Evolutionary conservation across 2,329 filamentous ascomycete species (phyloP).

Genomic region (Alternaria sp.): DNA sequence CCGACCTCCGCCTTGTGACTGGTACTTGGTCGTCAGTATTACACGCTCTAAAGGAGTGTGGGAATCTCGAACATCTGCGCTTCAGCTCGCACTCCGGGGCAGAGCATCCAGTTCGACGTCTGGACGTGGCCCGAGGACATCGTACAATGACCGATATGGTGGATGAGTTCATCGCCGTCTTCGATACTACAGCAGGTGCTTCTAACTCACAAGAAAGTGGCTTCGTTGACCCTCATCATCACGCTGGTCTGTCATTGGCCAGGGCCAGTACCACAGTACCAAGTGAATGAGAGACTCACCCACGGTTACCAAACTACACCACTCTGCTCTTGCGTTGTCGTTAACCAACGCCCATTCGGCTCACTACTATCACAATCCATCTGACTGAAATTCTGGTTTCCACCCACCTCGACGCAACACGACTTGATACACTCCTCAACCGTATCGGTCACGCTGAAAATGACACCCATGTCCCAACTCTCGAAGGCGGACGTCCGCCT

Average conservation of each 20-base stretch:
- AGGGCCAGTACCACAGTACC: not conserved
- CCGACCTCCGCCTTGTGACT: constrained; percentile 14
- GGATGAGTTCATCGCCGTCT: constrained; percentile 10
- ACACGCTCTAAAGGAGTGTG: constrained; percentile 9
- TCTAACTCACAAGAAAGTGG: not conserved
- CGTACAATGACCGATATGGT: constrained; percentile 12
- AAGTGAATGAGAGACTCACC: not conserved
- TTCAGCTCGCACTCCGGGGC: constrained; percentile 11
- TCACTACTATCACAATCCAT: not conserved
- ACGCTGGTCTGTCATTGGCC: not conserved
- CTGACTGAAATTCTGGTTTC: not conserved
- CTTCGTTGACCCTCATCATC: not conserved
- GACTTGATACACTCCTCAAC: not conserved
- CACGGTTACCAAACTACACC: not conserved
- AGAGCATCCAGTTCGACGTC: not conserved
- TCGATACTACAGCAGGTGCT: not conserved
- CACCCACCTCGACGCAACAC: not conserved
- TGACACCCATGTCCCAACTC: not conserved
- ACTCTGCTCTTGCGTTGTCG: not conserved
- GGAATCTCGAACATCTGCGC: constrained; percentile 7
- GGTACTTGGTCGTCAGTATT: constrained; percentile 25
- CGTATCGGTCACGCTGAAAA: not conserved
- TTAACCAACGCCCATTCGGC: not conserved
- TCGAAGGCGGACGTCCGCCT: not conserved
- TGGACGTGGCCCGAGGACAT: not conserved